Evolutionary conservation across 352 stramenopile species (phyloP).

Genomic region (Phytophthora sp.): DNA sequence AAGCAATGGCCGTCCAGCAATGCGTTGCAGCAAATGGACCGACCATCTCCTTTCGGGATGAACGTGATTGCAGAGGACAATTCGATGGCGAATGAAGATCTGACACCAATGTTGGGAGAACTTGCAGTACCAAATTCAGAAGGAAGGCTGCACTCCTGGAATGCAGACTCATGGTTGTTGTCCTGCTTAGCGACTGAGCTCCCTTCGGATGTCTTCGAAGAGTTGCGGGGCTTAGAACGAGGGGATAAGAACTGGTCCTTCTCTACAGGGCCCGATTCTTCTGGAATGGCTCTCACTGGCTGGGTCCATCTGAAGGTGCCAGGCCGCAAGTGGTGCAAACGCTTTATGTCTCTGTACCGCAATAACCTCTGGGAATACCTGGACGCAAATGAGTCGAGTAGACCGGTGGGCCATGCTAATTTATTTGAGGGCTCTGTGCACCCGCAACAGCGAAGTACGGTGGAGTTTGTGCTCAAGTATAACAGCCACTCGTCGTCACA

Average conservation of each 20-base stretch:
- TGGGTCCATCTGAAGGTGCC: constrained; percentile 74
- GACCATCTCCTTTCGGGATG: constrained; percentile 69
- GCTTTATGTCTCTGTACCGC: constrained; percentile 71
- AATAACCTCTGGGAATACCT: constrained; percentile 84
- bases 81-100: constrained; percentile 36
- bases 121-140: constrained; percentile 28
- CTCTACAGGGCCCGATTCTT: constrained; percentile 14
- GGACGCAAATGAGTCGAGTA: constrained; percentile 61
- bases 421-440: constrained; percentile 72
- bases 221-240: constrained; percentile 40
- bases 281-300: constrained; percentile 34
- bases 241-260: constrained; percentile 26
- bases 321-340: constrained; percentile 67
- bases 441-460: constrained; percentile 48
- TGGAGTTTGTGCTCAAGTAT: constrained; percentile 68
- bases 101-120: constrained; percentile 46
- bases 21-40: constrained; percentile 33
- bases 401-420: constrained; percentile 78
- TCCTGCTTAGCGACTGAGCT: constrained; percentile 71
- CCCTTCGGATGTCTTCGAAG: constrained; percentile 63
- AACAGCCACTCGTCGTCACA: constrained; percentile 53
- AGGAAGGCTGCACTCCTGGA: constrained; percentile 49
- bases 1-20: constrained; percentile 43
- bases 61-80: constrained; percentile 77
- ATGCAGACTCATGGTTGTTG: constrained; percentile 64